Evolutionary conservation across 2,329 filamentous ascomycete genomes (phyloP), one percentile per base, ranked within the genome.

Genomic region (Calonectria pauciramosa): DNA sequence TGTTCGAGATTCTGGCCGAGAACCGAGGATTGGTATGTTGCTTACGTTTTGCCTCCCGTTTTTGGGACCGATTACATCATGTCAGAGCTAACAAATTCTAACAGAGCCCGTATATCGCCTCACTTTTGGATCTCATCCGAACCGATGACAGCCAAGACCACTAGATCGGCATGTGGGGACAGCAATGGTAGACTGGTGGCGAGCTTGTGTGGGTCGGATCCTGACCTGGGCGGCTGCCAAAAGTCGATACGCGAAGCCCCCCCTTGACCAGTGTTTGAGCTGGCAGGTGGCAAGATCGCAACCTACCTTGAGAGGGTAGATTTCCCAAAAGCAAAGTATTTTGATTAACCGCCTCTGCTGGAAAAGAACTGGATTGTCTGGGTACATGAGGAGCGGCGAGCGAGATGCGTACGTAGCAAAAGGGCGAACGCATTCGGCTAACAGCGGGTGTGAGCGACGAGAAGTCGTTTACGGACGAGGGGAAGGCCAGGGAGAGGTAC

Each of bases 1-100:
- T 95, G 26, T 94, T 91, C 81, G 93, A 93, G 83, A 90, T 95
- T 54, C 89, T 94, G 86, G 90, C 92, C 38, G 92, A 95, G 82
- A 95, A 95, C 78, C 88, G 87, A 83, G 87, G 89, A 71, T 82
- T 94, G 85, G 91, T 91, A 85, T 79, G 89, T 66, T 49, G 36
- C 32, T 26, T 60, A 23, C 16, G 28, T 28, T 26, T 65, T 34
- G 26, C 36, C n/a, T 30, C 38, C 44, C n/a, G 30, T 30, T 23
- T 23, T 30, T 34, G 36, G 51, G 65, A 47, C 30, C 49, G 32
- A 54, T 72, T 64, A 66, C 49, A 71, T 74, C 7, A 64, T 16
- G 20, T 54, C 54, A 41, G 51, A 60, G 71, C 79, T 80, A 70
- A 80, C 73, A 59, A 68, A 54, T 52, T 59, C 72, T 71, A 49